Conservation (phyloP, 192 early-diverging fungal species). For the Cladochytrium replicatum region DNA sequence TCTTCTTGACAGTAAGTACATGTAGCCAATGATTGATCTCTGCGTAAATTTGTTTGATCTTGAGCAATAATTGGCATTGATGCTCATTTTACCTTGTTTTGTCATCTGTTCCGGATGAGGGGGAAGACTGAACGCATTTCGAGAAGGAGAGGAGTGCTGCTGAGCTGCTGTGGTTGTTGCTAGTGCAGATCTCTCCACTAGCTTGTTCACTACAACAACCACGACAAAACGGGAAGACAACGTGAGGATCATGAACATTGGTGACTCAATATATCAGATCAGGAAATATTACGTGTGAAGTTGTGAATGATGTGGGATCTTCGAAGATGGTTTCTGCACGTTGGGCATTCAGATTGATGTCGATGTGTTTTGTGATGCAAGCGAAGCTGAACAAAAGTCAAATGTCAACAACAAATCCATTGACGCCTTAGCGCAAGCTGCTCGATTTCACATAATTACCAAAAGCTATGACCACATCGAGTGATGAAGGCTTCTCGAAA, state of each 20-base stretch:
- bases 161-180: no score
- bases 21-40: slow-evolving; percentile 56
- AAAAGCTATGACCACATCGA: slow-evolving; percentile 79
- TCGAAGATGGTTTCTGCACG: slow-evolving; percentile 48
- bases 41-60: slow-evolving; percentile 20
- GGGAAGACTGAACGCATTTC: slow-evolving; percentile 8
- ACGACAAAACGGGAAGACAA: not conserved
- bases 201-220: slow-evolving; percentile 37
- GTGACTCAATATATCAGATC: not conserved
- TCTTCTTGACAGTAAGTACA: slow-evolving; percentile 52
- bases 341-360: slow-evolving; percentile 53
- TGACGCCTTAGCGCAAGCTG: not conserved
- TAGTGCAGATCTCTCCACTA: no score
- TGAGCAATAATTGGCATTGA: not conserved
- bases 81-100: not conserved
- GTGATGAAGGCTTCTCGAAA: slow-evolving; percentile 69
- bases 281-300: slow-evolving; percentile 50
- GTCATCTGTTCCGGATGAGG: slow-evolving; percentile 19
- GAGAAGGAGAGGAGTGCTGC: slow-evolving; percentile 10
- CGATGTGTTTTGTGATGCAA: slow-evolving; percentile 65
- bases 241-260: not conserved
- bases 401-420: not conserved
- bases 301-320: slow-evolving; percentile 73
- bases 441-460: slow-evolving; percentile 36
- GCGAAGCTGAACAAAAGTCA: slow-evolving; percentile 34